Conservation (phyloP, 192 early-diverging fungal species). For the Chytriomyces hyalinus region DNA sequence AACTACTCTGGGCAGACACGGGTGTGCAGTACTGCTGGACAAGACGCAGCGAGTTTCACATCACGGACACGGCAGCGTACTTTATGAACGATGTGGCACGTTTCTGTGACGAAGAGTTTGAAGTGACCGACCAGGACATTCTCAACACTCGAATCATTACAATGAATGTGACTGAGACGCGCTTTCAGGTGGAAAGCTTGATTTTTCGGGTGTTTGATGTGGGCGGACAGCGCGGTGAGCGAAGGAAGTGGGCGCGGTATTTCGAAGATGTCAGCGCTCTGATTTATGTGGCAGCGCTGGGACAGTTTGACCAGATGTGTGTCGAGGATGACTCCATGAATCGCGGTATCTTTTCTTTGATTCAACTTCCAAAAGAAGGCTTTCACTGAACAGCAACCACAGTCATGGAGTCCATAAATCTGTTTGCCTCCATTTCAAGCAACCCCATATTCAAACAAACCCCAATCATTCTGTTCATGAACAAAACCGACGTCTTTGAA, state of each 20-base stretch:
- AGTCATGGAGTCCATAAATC: conserved; percentile 49
- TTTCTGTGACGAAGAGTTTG: conserved; percentile 75
- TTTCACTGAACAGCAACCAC: conserved; percentile 40
- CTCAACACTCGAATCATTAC: conserved; percentile 94
- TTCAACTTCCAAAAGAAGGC: neutral
- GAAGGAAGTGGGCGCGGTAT: conserved; percentile 98
- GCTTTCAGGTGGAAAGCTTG: conserved; percentile 83
- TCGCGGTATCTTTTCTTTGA: conserved; percentile 38
- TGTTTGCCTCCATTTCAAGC: conserved; percentile 43
- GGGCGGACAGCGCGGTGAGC: conserved; percentile 94
- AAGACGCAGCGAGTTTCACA: neutral
- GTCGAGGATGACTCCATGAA: conserved; percentile 48
- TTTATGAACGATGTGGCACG: conserved; percentile 91
- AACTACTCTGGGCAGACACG: conserved; percentile 78
- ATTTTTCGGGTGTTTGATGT: conserved; percentile 97
- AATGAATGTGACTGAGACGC: conserved; percentile 93
- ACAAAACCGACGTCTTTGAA: conserved; percentile 69
- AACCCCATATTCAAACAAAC: conserved; percentile 52
- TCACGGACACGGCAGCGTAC: conserved; percentile 44
- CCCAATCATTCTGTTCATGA: conserved; percentile 65
- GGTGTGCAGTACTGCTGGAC: conserved; percentile 73
- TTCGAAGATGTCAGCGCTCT: conserved; percentile 96
- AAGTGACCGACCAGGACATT: conserved; percentile 93
- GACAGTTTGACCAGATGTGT: conserved; percentile 91
- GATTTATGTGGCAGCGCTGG: conserved; percentile 92